phyloP scores from a whole-genome alignment of 768 basidiomycete species.

The Tulasnella sp. region DNA sequence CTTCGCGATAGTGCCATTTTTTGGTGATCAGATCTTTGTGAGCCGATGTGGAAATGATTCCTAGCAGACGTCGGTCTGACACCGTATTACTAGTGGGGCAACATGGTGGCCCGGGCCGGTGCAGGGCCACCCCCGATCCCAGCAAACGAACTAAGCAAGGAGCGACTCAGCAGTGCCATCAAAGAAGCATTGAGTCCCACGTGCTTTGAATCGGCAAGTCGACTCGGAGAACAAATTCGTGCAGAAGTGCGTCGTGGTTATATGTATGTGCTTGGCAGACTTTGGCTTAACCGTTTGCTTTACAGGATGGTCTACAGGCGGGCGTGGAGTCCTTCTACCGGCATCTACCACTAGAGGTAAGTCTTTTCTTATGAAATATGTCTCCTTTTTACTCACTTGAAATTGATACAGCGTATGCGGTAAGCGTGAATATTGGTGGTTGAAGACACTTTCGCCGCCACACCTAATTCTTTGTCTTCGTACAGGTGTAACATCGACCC shows the following conservation, averaged over 20 bases:
- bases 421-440: no score
- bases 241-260: slow-evolving; percentile 32
- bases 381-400: no score
- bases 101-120: slow-evolving; percentile 49
- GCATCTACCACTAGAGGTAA: slow-evolving; percentile 46
- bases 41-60: no score
- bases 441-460: not conserved
- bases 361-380: no score
- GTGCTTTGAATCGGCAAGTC: slow-evolving; percentile 39
- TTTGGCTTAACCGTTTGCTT: no score
- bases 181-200: slow-evolving; percentile 36
- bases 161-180: slow-evolving; percentile 45
- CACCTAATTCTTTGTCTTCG: not conserved
- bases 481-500: slow-evolving; percentile 45
- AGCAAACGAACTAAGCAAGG: slow-evolving; percentile 38
- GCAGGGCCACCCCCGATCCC: slow-evolving; percentile 53
- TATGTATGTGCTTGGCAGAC: no score
- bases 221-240: slow-evolving; percentile 43
- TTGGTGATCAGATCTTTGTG: slow-evolving; percentile 47
- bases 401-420: no score
- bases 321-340: slow-evolving; percentile 49
- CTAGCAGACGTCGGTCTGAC: no score
- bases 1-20: no score
- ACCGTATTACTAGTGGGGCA: no score
- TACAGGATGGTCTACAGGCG: slow-evolving; percentile 39